Base-by-base conservation (phyloP, 139 green algal species). In the Coelastrella sp. region DNA sequence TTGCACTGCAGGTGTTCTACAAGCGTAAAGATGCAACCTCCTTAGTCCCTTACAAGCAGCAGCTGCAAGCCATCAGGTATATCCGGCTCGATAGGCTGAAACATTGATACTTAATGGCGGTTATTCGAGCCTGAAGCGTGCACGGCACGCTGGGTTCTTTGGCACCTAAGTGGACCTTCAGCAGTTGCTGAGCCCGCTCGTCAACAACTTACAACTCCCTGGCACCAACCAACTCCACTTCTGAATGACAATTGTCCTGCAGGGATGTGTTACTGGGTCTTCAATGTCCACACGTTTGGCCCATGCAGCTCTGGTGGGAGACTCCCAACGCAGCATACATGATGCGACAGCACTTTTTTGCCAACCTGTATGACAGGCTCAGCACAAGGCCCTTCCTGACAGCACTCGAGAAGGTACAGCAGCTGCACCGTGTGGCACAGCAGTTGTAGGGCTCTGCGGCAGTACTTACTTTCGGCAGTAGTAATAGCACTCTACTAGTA, bases 331-430 rank as follows among this genome's bases (percentile, higher is more conserved):
- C 96, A 32, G 94, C 80, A 22, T 97, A 95, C 92, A 88, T 99
- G 47, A 87, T 99, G 82, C 93, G 98, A 7, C 98, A 98, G 92
- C 97, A 98, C 92, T 78, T 99, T 10, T 95, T 93, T 80, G 92
- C 95, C 79, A 98, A 96, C 90, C 93, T 99, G 85, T 95, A 98
- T 90, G 96, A 99, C 83, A 94, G 98, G 47, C 93, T 99, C 23
- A 96, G 93, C 91, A 97, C 97, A 2, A 92, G 98, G 7, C 98
- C 98, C 58, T 99, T 99, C 93, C 92, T 99, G 19, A 95, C 92
- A 68, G 73, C 91, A n/a, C 81, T 96, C 11, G 97, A 99, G 68
- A 99, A 99, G 97, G 95, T 97, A 66, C 56, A 23, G 13, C n/a
- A n/a, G n/a, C n/a, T n/a, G n/a, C n/a, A n/a, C n/a, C n/a, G n/a